Base-by-base conservation (phyloP, 208 protist species). In the Leishmania martiniquensis region DNA sequence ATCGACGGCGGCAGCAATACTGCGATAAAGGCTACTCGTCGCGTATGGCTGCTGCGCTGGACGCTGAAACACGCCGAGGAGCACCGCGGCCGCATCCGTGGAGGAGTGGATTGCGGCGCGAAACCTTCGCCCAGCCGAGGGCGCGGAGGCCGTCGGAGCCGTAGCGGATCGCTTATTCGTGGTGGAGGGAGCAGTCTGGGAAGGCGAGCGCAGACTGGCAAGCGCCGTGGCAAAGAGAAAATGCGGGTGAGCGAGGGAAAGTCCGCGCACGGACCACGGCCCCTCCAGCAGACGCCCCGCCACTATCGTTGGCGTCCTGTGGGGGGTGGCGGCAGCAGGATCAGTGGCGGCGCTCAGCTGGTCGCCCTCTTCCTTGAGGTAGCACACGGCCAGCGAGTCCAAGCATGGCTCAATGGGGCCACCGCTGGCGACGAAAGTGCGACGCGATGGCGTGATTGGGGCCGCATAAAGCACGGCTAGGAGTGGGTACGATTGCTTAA, bases 401-500 rank as follows among this genome's bases (percentile, higher is more conserved):
- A 84, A 54, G 42, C 69, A 84, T 9, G 62, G 62, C 6, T 80
- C 80, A 20, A 60, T 34, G 17, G 49, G 13, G 6, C 0, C 1
- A 10, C 47, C 68, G 47, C 47, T 44, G 45, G 17, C 32, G 15
- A 1, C 25, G 72, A 66, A 7, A 42, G 49, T 32, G 7, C 4
- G 25, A 9, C 65, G 12, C 47, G 39, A 29, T 15, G 25, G 42
- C 10, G 49, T 20, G 29, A n/a, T 69, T 5, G 72, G 82, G 13
- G 62, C 77, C 6, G 75, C 74, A 69, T 90, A 80, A 22, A 90
- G 67, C 70, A 87, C 42, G 39, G 86, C 83, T 34, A 90, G 79
- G 44, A 90, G 72, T n/a, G 89, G 89, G 44, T 73, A 85, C 45
- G 29, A 17, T 68, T 80, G 55, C 34, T 70, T 67, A 22, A 77